These are phyloP conservation scores for Leishmania lainsoni DNA, from an alignment of 208 protist species.

Conservation along the genomic window DNA sequence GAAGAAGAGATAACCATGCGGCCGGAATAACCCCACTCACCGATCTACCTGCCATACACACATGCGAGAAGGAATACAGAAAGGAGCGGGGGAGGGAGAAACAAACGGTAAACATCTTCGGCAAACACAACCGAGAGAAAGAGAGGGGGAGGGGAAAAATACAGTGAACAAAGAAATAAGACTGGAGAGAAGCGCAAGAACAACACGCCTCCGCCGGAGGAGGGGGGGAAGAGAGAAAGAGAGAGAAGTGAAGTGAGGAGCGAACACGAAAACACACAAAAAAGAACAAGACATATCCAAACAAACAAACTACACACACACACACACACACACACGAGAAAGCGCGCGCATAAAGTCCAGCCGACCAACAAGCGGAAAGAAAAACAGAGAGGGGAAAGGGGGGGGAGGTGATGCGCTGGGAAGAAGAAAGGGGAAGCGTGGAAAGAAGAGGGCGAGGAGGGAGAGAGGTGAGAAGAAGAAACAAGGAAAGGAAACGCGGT, in stretches of 20 bases:
- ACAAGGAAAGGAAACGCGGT: background rate
- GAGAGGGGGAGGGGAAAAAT: background rate
- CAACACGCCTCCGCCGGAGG: background rate
- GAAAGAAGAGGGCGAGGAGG: background rate
- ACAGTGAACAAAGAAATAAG: background rate
- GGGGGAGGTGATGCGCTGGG: background rate
- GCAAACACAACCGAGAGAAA: too few relatives aligned
- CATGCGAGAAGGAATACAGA: background rate
- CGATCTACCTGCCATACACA: background rate
- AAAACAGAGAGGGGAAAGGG: background rate
- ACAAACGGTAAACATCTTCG: too few relatives aligned
- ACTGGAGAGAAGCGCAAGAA: background rate
- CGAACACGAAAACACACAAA: background rate
- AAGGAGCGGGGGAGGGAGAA: background rate
- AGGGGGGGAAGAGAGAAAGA: background rate
- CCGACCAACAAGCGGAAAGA: background rate
- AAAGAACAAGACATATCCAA: background rate
- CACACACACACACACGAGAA: background rate
- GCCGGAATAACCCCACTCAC: background rate
- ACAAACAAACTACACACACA: background rate
- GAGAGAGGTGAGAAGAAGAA: background rate
- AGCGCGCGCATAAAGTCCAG: background rate
- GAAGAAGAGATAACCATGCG: background rate
- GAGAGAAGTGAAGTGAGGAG: background rate
- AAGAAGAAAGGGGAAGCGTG: slow-evolving; percentile 1